Conservation (phyloP, 2,329 filamentous ascomycete genomes). For the Ceratocystis variospora region DNA sequence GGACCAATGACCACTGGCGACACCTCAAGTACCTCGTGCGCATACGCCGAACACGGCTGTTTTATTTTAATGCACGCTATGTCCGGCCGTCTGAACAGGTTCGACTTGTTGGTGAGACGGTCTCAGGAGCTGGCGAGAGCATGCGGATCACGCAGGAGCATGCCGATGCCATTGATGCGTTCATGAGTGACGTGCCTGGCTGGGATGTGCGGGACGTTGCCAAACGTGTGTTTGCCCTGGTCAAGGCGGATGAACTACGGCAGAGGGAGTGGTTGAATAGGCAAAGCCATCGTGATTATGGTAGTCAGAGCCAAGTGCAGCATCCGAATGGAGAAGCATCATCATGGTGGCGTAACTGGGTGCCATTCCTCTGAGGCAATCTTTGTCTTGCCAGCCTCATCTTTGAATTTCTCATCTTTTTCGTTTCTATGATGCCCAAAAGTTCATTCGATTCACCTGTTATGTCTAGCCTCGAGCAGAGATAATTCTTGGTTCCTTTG, state of each 20-base stretch:
- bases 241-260: slow-evolving; percentile 17
- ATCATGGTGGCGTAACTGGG: slow-evolving; percentile 12
- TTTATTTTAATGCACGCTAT: slow-evolving; percentile 25
- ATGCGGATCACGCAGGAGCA: slow-evolving; percentile 43
- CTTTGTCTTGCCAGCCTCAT: not conserved
- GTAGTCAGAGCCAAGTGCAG: not conserved
- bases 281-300: not conserved
- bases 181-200: slow-evolving; percentile 32
- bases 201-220: slow-evolving; percentile 39
- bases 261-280: slow-evolving; percentile 14
- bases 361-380: slow-evolving; percentile 1
- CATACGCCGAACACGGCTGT: slow-evolving; percentile 32
- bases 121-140: slow-evolving; percentile 33
- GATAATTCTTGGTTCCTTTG: not conserved
- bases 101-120: slow-evolving; percentile 35
- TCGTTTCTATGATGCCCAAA: not conserved
- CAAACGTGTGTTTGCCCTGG: slow-evolving; percentile 36
- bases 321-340: not conserved
- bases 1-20: slow-evolving; percentile 41
- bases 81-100: slow-evolving; percentile 20
- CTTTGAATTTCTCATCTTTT: not conserved
- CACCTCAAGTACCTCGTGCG: slow-evolving; percentile 39
- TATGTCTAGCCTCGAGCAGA: too few species aligned
- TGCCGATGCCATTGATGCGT: slow-evolving; percentile 43
- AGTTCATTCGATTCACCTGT: too few species aligned